These are phyloP conservation scores for Cryptococcus maquisensis DNA, from an alignment of 1,284 basidiomycete genomes.

Conservation along the genomic window DNA sequence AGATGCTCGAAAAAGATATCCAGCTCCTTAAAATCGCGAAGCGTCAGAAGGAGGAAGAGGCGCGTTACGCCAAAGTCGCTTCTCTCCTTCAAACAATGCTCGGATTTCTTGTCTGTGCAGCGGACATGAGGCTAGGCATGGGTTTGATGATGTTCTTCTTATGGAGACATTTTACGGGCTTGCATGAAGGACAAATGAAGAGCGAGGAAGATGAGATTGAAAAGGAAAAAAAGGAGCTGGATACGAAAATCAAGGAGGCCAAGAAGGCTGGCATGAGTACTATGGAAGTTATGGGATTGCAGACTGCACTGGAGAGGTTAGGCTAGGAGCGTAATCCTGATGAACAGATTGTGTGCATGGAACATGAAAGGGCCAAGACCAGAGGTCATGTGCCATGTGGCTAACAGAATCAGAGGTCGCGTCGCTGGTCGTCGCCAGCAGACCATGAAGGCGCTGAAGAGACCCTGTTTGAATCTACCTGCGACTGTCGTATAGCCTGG, in stretches of 20 bases:
- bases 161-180: conserved; percentile 31
- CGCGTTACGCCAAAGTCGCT: conserved; percentile 30
- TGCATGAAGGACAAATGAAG: conserved; percentile 10
- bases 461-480: not conserved
- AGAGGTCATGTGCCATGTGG: not conserved
- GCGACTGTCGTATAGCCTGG: conserved; percentile 1
- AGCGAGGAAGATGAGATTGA: conserved; percentile 21
- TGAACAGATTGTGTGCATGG: not conserved
- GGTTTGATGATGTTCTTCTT: conserved; percentile 35
- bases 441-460: conserved; percentile 1
- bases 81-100: conserved; percentile 31
- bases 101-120: conserved; percentile 26
- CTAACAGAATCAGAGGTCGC: not conserved
- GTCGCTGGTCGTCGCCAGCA: conserved; percentile 2
- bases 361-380: not conserved
- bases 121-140: conserved; percentile 31
- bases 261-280: conserved; percentile 25
- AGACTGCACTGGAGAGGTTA: conserved; percentile 13
- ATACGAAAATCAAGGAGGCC: conserved; percentile 23
- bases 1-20: conserved; percentile 33
- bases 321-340: not conserved
- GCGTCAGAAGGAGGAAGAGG: conserved; percentile 31
- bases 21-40: conserved; percentile 34
- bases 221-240: conserved; percentile 32
- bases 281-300: conserved; percentile 10